Percentiles rank a stretch among this genome's conserved stretches.
Conservation (phyloP, 441 rosid species). For the Gossypium schwendimanii region DNA sequence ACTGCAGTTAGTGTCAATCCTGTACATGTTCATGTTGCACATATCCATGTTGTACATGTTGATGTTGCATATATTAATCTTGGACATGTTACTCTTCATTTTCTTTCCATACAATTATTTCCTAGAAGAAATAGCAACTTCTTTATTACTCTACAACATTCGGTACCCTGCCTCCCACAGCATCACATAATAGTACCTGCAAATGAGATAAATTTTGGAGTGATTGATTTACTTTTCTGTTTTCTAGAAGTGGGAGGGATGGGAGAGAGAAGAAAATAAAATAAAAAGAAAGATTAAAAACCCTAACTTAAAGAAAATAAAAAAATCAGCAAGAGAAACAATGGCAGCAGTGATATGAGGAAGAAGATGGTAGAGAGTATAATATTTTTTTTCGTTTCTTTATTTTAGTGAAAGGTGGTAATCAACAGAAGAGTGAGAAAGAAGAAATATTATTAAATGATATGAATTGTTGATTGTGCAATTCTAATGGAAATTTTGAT, state of each 20-base stretch:
- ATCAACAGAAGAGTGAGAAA: no score
- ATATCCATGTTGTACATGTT: slow-evolving; percentile 30
- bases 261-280: background rate
- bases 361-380: background rate
- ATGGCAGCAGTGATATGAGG: background rate
- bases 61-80: slow-evolving; percentile 33
- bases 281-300: slow-evolving; percentile 11
- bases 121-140: slow-evolving; percentile 36
- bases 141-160: slow-evolving; percentile 32
- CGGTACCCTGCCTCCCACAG: slow-evolving; percentile 35
- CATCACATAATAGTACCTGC: slow-evolving; percentile 11
- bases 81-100: slow-evolving; percentile 24
- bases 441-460: no score
- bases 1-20: slow-evolving; percentile 32
- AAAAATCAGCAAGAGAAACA: background rate
- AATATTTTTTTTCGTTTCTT: no score
- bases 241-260: background rate
- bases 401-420: no score
- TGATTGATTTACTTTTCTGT: background rate
- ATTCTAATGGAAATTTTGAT: no score
- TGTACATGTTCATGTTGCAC: slow-evolving; percentile 36
- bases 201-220: background rate
- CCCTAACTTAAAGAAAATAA: slow-evolving; percentile 34
- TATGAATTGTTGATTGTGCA: no score
- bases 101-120: slow-evolving; percentile 23